Conservation (phyloP, 2,329 filamentous ascomycete genomes). For the Beauveria pseudobassiana region DNA sequence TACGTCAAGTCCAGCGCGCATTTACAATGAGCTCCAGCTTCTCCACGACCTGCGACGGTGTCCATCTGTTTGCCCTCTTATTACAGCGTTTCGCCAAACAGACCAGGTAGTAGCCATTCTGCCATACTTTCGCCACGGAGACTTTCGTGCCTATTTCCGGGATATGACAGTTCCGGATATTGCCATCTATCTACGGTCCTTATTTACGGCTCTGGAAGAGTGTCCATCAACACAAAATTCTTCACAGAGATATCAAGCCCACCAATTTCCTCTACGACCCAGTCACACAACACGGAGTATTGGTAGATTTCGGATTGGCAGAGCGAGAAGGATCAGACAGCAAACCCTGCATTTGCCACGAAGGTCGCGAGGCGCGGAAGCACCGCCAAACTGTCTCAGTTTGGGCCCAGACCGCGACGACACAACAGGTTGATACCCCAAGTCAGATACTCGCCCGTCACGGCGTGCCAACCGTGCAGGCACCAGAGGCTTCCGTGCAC, state of each 20-base stretch:
- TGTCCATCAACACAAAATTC: slow-evolving; percentile 76
- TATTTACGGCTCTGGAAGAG: slow-evolving; percentile 76
- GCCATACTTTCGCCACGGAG: slow-evolving; percentile 90
- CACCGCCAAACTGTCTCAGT: slow-evolving; percentile 50
- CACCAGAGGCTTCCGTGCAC: slow-evolving; percentile 90
- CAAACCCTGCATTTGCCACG: slow-evolving; percentile 76
- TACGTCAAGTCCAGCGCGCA: slow-evolving; percentile 86
- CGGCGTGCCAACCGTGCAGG: slow-evolving; percentile 89
- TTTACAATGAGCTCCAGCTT: slow-evolving; percentile 92
- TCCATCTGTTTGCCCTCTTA: slow-evolving; percentile 82
- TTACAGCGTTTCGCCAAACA: slow-evolving; percentile 90
- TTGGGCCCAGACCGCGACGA: slow-evolving; percentile 42
- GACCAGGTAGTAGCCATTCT: slow-evolving; percentile 94
- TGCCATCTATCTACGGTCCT: slow-evolving; percentile 77
- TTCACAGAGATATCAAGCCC: slow-evolving; percentile 94
- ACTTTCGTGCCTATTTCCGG: slow-evolving; percentile 92
- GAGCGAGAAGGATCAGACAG: slow-evolving; percentile 72
- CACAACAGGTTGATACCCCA: slow-evolving; percentile 64
- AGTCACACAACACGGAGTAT: slow-evolving; percentile 68
- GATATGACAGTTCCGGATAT: slow-evolving; percentile 83
- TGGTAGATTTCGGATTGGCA: slow-evolving; percentile 98
- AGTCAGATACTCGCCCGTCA: slow-evolving; percentile 80
- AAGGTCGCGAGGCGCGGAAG: slow-evolving; percentile 55
- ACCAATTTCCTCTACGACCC: slow-evolving; percentile 96
- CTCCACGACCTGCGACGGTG: slow-evolving; percentile 80